Percentiles rank a stretch among this genome's conserved stretches.
These are phyloP conservation scores for Lantana camara DNA, from an alignment of 257 asterid species.

Conservation along the genomic window DNA sequence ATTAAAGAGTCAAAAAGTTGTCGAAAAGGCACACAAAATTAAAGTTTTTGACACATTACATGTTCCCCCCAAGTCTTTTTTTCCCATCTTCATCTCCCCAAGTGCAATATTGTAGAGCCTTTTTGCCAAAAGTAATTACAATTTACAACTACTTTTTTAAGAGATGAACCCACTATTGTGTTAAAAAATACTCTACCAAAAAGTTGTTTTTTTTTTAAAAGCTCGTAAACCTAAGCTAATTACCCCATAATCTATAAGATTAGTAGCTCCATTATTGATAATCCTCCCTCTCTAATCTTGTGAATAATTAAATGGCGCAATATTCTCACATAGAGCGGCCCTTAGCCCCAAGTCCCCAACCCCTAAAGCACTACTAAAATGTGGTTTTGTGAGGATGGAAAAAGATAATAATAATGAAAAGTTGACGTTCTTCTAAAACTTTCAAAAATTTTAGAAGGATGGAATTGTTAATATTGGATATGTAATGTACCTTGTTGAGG, in stretches of 20 bases:
- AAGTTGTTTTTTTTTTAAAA: conserved; percentile 19
- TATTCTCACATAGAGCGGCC: background rate
- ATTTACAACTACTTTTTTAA: background rate
- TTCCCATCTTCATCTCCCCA: background rate
- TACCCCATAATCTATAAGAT: background rate
- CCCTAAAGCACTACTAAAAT: background rate
- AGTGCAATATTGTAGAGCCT: conserved; percentile 8
- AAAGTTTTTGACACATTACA: background rate
- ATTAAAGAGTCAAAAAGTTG: conserved; percentile 9
- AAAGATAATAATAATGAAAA: background rate
- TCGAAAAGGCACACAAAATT: background rate
- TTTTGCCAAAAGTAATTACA: background rate
- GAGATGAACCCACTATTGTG: background rate
- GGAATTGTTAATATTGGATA: too few relatives aligned
- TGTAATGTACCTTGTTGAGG: too few relatives aligned
- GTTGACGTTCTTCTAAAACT: too few relatives aligned
- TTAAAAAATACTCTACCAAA: conserved; percentile 17
- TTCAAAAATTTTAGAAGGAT: too few relatives aligned
- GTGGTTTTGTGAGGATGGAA: background rate
- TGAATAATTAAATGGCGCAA: conserved; percentile 6
- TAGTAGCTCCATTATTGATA: background rate
- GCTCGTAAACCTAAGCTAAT: conserved; percentile 6
- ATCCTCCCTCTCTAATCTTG: conserved; percentile 2
- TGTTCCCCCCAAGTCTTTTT: too few relatives aligned
- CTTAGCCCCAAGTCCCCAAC: background rate